Evolutionary conservation across 202 grass and related monocot genomes (phyloP).

Genomic region (Schoenoplectus triqueter): DNA sequence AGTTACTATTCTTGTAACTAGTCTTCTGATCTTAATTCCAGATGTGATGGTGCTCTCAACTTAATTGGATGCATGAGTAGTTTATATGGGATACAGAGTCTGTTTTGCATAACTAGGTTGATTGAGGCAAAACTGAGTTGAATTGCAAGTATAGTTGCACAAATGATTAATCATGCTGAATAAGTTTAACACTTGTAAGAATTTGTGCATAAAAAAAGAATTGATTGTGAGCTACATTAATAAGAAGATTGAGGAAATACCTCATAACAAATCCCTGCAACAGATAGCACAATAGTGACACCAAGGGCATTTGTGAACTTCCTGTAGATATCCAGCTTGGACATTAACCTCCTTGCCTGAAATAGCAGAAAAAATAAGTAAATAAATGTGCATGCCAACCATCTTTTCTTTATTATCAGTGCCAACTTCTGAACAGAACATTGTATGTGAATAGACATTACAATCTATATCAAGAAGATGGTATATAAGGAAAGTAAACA

Average conservation of each 20-base stretch:
- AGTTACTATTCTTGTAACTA: not conserved
- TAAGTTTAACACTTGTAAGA: not conserved
- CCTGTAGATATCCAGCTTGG: slow-evolving; percentile 95
- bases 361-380: slow-evolving; percentile 23
- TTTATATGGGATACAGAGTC: not conserved
- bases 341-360: slow-evolving; percentile 83
- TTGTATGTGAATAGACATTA: not conserved
- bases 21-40: not conserved
- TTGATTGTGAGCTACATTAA: slow-evolving; percentile 8
- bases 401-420: slow-evolving; percentile 22
- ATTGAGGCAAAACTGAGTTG: slow-evolving; percentile 20
- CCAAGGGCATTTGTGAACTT: slow-evolving; percentile 89
- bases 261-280: slow-evolving; percentile 94
- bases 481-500: slow-evolving; percentile 2
- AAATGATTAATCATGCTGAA: slow-evolving; percentile 16
- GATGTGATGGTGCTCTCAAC: not conserved
- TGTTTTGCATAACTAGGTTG: not conserved
- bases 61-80: slow-evolving; percentile 8
- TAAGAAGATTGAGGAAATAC: slow-evolving; percentile 46
- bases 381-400: not conserved
- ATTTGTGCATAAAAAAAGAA: not conserved
- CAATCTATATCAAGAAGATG: slow-evolving; percentile 21
- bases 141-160: slow-evolving; percentile 23
- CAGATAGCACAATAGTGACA: slow-evolving; percentile 77
- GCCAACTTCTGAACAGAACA: not conserved